These are phyloP conservation scores for Miscanthus lutarioriparius DNA, from an alignment of 176 grass and related monocot species.

Conservation along the genomic window DNA sequence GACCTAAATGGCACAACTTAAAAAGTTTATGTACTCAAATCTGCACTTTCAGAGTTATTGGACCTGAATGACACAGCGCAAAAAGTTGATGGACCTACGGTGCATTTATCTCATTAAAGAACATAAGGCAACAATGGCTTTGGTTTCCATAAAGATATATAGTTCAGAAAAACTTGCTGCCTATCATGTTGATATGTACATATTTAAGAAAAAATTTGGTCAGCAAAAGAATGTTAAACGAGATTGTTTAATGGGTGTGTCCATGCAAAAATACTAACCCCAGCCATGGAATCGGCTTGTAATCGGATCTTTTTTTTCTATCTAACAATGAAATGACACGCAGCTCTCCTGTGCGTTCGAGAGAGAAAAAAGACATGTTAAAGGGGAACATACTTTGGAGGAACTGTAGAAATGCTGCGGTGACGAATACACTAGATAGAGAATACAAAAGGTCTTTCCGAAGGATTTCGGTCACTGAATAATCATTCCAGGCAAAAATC, in stretches of 20 bases:
- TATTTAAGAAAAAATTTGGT: not conserved
- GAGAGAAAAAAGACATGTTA: not conserved
- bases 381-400: constrained; percentile 71
- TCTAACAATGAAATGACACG: too few relatives aligned
- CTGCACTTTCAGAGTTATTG: too few relatives aligned
- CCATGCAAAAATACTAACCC: too few relatives aligned
- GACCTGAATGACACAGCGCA: too few relatives aligned
- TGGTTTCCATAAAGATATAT: constrained; percentile 3
- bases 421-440: constrained; percentile 89
- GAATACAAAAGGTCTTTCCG: constrained; percentile 74
- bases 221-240: not conserved
- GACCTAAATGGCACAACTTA: too few relatives aligned
- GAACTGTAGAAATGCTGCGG: constrained; percentile 81
- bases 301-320: too few relatives aligned
- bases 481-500: constrained; percentile 75
- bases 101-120: too few relatives aligned
- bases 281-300: too few relatives aligned
- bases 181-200: not conserved
- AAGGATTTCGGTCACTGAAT: constrained; percentile 60
- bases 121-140: not conserved
- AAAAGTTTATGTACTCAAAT: too few relatives aligned
- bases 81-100: too few relatives aligned
- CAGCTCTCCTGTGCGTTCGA: too few relatives aligned
- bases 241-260: too few relatives aligned
- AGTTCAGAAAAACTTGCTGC: constrained; percentile 12